phyloP scores from a whole-genome alignment of 192 early-diverging fungal genomes.

The Allomyces arbusculus region DNA sequence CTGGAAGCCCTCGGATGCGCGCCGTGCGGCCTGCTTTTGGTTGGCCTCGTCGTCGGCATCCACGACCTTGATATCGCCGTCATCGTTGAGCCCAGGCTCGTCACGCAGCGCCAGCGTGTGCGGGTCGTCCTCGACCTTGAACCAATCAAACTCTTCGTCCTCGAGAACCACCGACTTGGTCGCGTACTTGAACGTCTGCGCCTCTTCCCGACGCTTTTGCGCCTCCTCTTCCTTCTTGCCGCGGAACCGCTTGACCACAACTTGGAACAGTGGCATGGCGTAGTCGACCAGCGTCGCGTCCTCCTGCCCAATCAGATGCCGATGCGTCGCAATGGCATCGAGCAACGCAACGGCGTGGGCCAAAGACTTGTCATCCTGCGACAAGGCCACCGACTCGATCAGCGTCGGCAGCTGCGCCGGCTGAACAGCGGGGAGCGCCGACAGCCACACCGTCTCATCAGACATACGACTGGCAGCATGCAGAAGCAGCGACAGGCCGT shows the following conservation, averaged over 20 bases:
- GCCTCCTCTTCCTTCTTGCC: not conserved
- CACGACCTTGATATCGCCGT: not conserved
- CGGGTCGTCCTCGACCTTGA: not conserved
- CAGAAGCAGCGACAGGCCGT: not conserved
- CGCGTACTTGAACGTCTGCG: not conserved
- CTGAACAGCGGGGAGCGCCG: conserved; percentile 15
- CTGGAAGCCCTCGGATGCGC: too few species aligned
- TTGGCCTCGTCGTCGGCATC: not conserved
- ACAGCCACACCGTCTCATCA: not conserved
- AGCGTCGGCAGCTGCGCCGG: conserved; percentile 12
- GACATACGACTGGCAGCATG: not conserved
- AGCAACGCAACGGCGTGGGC: conserved; percentile 1
- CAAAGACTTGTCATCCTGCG: conserved; percentile 3
- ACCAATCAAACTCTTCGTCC: not conserved
- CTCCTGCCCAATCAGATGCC: conserved; percentile 1
- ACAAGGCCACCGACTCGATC: conserved; percentile 11
- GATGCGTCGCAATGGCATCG: not conserved
- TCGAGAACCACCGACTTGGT: not conserved
- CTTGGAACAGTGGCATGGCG: conserved; percentile 1
- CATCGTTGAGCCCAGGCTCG: not conserved
- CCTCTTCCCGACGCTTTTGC: not conserved
- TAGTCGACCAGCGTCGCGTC: conserved; percentile 4
- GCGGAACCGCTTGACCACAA: not conserved
- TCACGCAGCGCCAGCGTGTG: not conserved
- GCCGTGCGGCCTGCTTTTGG: not conserved